Conservation (phyloP, 106 monocot genomes). For the Dendrobium chrysotoxum region DNA sequence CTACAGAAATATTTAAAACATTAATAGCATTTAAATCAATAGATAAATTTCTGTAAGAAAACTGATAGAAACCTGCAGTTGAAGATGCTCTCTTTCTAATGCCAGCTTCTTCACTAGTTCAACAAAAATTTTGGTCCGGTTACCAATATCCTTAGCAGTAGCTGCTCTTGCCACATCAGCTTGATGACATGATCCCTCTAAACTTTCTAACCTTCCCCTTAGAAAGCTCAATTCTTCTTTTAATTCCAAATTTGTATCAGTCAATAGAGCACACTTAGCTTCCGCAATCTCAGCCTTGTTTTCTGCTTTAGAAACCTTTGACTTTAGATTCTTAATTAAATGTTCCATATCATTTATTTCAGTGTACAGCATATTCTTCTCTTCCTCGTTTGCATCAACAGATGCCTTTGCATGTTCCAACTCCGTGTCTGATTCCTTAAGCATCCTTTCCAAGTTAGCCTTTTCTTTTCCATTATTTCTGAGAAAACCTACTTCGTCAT, state of each 20-base stretch:
- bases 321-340: slow-evolving; percentile 72
- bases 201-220: slow-evolving; percentile 40
- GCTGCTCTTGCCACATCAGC: slow-evolving; percentile 50
- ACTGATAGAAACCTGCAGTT: slow-evolving; percentile 39
- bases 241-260: slow-evolving; percentile 78
- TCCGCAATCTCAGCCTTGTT: slow-evolving; percentile 63
- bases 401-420: slow-evolving; percentile 77
- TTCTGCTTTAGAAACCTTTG: slow-evolving; percentile 69
- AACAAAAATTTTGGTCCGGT: slow-evolving; percentile 53
- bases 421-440: slow-evolving; percentile 64
- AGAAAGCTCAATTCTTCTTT: slow-evolving; percentile 68
- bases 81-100: slow-evolving; percentile 67
- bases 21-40: not conserved
- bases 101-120: slow-evolving; percentile 65
- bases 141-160: slow-evolving; percentile 66
- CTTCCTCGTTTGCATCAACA: slow-evolving; percentile 67
- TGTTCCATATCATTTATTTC: slow-evolving; percentile 73
- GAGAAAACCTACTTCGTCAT: slow-evolving; percentile 33
- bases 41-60: not conserved
- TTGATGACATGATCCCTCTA: slow-evolving; percentile 53
- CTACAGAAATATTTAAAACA: not conserved
- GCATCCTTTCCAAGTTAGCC: slow-evolving; percentile 48
- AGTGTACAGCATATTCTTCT: slow-evolving; percentile 47
- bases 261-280: slow-evolving; percentile 51
- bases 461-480: slow-evolving; percentile 39